Base-by-base conservation (phyloP, 306 rosid genomes). In the Dalbergia oliveri region DNA sequence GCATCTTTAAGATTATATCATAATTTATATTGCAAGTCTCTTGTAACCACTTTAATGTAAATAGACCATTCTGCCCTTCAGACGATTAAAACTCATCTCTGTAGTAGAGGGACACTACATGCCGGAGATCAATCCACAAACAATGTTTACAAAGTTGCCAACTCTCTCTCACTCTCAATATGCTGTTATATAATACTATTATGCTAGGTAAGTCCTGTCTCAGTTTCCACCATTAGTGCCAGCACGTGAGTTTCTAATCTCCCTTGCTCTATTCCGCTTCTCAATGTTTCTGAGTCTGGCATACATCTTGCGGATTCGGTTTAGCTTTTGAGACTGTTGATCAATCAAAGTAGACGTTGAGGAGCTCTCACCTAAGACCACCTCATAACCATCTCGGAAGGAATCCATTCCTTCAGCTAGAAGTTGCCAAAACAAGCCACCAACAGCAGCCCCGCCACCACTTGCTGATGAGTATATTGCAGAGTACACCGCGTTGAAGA, bases 381-480 rank as follows among this genome's bases (percentile, higher is more conserved):
- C 86, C 71, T 92, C 99, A 8, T 91, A 95, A 37, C 97, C 97
- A 3, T 95, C 97, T 51, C 94, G 78, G 68, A 84, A 93, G 16
- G 94, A 88, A 83, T 91, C 97, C 97, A 95, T 89, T 73, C 92
- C 97, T 86, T 88, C 75, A 12, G 83, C 83, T 45, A 93, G 85
- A 73, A 93, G 97, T 64, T 95, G 99, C 99, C 99, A 95, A 83
- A 91, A 95, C 21, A 91, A 64, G 75, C 97, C 97, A 0, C 99
- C 99, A 0, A 47, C 83, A 4, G 98, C 98, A 1, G 97, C 83
- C 0, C 98, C 98, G 0, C 99, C 99, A 0, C 85, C 83, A 23
- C 86, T 87, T 26, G 99, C 98, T 0, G 98, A 91, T 18, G 91
- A 89, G 85, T 89, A 93, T 81, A 93, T 84, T 6, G 89, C 87